Percentiles rank a stretch among this genome's conserved stretches.
These are phyloP conservation scores for Moesziomyces parantarcticus DNA, from an alignment of 1,284 basidiomycete species.

Conservation along the genomic window DNA sequence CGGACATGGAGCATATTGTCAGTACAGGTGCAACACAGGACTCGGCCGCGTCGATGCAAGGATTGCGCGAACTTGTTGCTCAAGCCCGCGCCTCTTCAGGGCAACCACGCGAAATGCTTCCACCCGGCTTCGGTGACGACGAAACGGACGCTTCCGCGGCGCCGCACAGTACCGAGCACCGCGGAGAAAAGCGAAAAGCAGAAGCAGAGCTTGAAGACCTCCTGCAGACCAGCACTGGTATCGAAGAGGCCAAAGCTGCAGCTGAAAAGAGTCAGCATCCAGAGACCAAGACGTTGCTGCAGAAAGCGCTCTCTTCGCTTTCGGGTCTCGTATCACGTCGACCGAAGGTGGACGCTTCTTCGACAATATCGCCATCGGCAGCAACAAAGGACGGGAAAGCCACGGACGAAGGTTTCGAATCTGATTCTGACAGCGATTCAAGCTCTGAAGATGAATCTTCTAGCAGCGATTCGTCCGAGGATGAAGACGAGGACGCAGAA, in stretches of 20 bases:
- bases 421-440: conserved; percentile 10
- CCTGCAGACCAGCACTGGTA: conserved; percentile 16
- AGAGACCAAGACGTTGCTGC: conserved; percentile 34
- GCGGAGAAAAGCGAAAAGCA: conserved; percentile 33
- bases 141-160: conserved; percentile 4
- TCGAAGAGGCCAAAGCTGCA: conserved; percentile 31
- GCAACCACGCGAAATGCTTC: conserved; percentile 32
- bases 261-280: conserved; percentile 39
- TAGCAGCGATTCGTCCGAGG: conserved; percentile 29
- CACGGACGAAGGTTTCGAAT: conserved; percentile 9
- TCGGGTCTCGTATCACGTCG: conserved; percentile 34
- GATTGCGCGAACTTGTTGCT: conserved; percentile 40
- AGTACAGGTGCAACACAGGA: conserved; percentile 38
- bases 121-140: conserved; percentile 39
- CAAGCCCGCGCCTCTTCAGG: conserved; percentile 39
- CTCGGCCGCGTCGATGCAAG: conserved; percentile 29
- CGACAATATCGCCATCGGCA: conserved; percentile 2
- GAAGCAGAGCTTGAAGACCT: conserved; percentile 37
- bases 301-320: conserved; percentile 37
- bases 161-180: conserved; percentile 5
- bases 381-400: neutral
- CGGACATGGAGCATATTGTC: conserved; percentile 47
- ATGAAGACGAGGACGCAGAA: conserved; percentile 20
- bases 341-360: conserved; percentile 10
- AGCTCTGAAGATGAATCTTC: conserved; percentile 27